Conservation (phyloP, 192 early-diverging fungal species). For the Linnemannia elongata region DNA sequence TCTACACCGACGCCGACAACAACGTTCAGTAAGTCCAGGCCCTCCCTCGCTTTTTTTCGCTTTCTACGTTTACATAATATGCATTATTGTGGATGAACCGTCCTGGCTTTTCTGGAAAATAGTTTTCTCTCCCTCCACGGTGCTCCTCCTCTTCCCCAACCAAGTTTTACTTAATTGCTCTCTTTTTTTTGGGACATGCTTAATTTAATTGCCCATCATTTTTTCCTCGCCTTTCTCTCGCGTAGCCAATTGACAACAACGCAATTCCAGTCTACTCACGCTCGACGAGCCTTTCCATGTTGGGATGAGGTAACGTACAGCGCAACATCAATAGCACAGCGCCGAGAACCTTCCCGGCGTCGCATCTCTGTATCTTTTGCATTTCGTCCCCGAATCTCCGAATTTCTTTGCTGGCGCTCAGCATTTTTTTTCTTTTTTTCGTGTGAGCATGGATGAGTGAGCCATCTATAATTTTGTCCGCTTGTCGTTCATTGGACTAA, state of each 20-base stretch:
- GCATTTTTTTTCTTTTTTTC: not conserved
- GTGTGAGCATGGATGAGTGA: not conserved
- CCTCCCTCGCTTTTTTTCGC: not conserved
- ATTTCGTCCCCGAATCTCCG: not conserved
- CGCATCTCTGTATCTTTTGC: not conserved
- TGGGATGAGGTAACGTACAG: slow-evolving; percentile 83
- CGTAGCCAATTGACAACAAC: slow-evolving; percentile 87
- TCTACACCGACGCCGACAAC: slow-evolving; percentile 76
- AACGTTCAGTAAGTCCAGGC: slow-evolving; percentile 58
- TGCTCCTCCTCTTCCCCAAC: not conserved
- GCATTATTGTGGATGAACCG: not conserved
- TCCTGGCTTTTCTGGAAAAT: not conserved
- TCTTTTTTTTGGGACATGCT: slow-evolving; percentile 13
- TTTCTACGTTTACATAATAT: not conserved
- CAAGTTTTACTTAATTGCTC: slow-evolving; percentile 11
- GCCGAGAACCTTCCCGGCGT: slow-evolving; percentile 5
- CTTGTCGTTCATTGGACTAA: not conserved
- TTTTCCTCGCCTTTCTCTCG: not conserved
- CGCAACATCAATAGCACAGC: not conserved
- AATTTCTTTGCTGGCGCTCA: not conserved
- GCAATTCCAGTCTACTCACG: slow-evolving; percentile 95
- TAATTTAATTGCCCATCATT: not conserved
- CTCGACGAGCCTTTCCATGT: slow-evolving; percentile 92
- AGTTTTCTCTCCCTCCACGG: not conserved
- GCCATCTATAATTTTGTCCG: not conserved